Evolutionary conservation across 257 asterid species (phyloP), one percentile per base, ranked within the genome.

Genomic region (Plantago elongata): DNA sequence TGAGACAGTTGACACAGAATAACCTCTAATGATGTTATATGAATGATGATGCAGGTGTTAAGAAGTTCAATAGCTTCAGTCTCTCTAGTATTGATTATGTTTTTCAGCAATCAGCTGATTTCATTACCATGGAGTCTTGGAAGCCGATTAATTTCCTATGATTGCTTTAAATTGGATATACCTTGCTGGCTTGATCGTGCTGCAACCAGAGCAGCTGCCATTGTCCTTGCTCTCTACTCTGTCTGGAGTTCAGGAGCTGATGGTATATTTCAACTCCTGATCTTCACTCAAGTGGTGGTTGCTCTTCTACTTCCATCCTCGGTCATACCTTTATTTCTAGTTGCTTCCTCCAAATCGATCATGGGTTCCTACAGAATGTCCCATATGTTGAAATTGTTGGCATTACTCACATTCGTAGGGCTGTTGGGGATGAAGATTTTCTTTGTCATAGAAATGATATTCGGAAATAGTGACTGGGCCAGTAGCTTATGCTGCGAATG

Each of bases 121-220:
- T 84, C 89, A 67, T 68, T 85, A 66, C 79, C 88, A 52, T 93
- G 97, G 95, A 81, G 87, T 82, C 68, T 72, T 67, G 91, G 88
- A 70, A 79, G 86, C 68, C 95, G 74, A 77, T 83, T 60, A 18
- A 78, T 83, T 18, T 69, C 81, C 62, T 80, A 70, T 46, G 81
- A 77, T 65, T 75, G 89, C 63, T 83, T 93, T 67, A 77, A 75
- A 72, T 66, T 77, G 83, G 97, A 89, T 52, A 78, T 89, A 71
- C 95, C 96, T 47, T 83, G 81, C 64, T 93, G 99, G 99, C 91
- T 89, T 70, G 97, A 93, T 78, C 89, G 89, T 61, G 88, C 82
- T 46, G 79, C 99, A 34, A 78, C 89, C 77, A 78, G 97, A 84
- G 76, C 85, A 62, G 61, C 89, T 74, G 95, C 92, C 61, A 74